Percentiles rank a stretch among this genome's conserved stretches.
phyloP scores from a whole-genome alignment of 2,329 filamentous ascomycete species.

The Kalmusia sp. region DNA sequence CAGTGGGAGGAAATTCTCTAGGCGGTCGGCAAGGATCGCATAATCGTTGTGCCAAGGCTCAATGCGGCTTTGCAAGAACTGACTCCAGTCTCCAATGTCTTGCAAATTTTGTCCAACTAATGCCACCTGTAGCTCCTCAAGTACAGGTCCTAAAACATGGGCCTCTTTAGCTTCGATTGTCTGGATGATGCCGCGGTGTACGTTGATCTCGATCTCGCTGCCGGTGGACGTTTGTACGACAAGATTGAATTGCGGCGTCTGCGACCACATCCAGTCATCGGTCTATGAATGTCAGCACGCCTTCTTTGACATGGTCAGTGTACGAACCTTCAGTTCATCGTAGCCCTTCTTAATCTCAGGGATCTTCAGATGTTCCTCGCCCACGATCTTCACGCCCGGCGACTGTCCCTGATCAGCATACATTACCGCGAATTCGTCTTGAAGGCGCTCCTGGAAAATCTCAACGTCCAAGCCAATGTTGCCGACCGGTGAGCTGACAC shows the following conservation, averaged over 20 bases:
- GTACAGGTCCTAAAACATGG: constrained; percentile 7
- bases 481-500: constrained; percentile 81
- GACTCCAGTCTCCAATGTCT: constrained; percentile 54
- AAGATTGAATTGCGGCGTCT: constrained; percentile 85
- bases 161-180: constrained; percentile 48
- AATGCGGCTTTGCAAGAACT: constrained; percentile 25
- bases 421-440: constrained; percentile 68
- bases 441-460: constrained; percentile 54
- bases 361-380: constrained; percentile 59
- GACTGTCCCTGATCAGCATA: constrained; percentile 60
- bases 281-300: constrained; percentile 58
- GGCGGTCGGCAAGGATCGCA: constrained; percentile 20
- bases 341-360: constrained; percentile 68
- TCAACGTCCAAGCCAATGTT: constrained; percentile 71
- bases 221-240: constrained; percentile 56
- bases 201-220: constrained; percentile 32
- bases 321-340: constrained; percentile 65
- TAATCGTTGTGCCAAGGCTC: constrained; percentile 20
- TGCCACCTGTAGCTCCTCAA: constrained; percentile 22
- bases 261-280: constrained; percentile 78
- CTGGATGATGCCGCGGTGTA: constrained; percentile 65
- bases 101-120: constrained; percentile 55
- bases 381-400: constrained; percentile 55
- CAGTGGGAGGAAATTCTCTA: constrained; percentile 31
- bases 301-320: not conserved